Evolutionary conservation across 306 rosid genomes (phyloP).

Genomic region (Gastrolobium bilobum): DNA sequence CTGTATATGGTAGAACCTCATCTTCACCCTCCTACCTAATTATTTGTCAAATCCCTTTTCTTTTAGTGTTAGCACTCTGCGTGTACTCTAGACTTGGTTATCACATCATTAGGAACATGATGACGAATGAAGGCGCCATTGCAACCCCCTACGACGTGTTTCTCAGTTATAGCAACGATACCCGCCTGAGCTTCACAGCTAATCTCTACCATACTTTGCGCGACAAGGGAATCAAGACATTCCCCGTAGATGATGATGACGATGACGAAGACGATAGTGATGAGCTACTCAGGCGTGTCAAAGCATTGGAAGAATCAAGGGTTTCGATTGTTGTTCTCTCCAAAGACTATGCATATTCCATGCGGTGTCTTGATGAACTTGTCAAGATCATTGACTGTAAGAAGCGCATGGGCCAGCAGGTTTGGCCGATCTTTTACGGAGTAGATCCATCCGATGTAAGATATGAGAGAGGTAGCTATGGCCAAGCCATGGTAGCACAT

Average conservation of each 20-base stretch:
- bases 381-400: background rate
- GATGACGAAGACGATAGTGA: no score
- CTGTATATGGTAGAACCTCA: no score
- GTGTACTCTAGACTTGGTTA: no score
- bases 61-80: no score
- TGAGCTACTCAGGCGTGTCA: background rate
- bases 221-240: background rate
- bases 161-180: constrained; percentile 18
- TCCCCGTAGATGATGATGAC: background rate
- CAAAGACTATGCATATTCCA: background rate
- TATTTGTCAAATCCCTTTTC: no score
- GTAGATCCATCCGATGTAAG: background rate
- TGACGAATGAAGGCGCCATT: no score
- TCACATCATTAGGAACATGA: no score
- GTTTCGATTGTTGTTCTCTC: constrained; percentile 17
- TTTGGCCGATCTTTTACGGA: background rate
- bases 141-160: background rate
- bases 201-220: background rate
- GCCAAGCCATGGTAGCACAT: background rate
- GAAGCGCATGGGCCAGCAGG: background rate
- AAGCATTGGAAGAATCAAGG: constrained; percentile 7
- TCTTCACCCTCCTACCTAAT: no score
- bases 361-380: constrained; percentile 11
- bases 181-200: background rate
- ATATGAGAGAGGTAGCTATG: background rate